Base-by-base conservation (phyloP, 192 early-diverging fungal genomes). In the Dissophora globulifera region DNA sequence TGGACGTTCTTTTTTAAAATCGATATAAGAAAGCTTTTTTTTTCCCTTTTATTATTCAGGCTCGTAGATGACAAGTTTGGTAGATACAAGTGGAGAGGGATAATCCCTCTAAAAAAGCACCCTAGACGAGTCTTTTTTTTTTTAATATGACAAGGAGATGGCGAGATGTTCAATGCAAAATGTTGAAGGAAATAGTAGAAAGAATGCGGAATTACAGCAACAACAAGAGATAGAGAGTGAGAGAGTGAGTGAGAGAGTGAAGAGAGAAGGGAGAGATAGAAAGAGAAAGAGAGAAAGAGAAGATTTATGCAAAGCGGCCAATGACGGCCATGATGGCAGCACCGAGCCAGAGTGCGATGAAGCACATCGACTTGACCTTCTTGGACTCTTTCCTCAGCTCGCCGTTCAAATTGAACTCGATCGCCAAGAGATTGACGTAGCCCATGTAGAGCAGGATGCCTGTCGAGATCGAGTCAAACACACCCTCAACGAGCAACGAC, bases 361-460 rank as follows among this genome's bases (percentile, higher is more conserved):
- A 86, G 50, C 84, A 90, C 5, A 78, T 52, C 9, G 80, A 51
- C 48, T 92, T 87, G 32, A 64, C 42, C 9, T 19, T 48, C 4
- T 62, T 56, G 16, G 78, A 41, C 22, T 70, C 62, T 9, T 58
- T 69, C 17, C 64, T 54, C 49, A 91, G 33, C 23, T 62, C 63
- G 5, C 51, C 40, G 17, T 82, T 87, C 41, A 83, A 62, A 9
- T 84, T 86, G 67, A 94, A 86, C 69, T 94, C 92, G 25, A 85
- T 79, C n/a, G 87, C 86, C 32, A 95, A 83, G 55, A 95, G 63
- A 38, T 92, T 89, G 20, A 89, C 88, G 41, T 89, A 85, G 1
- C 89, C 88, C 67, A 84, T 90, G 78, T 96, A 95, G 11, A 94
- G 70, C 16, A 96, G 68, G 32, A 95, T 93, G 15, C 94, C 94